These are phyloP conservation scores for Volutella citrinella DNA, from an alignment of 2,329 filamentous ascomycete genomes.

Conservation along the genomic window DNA sequence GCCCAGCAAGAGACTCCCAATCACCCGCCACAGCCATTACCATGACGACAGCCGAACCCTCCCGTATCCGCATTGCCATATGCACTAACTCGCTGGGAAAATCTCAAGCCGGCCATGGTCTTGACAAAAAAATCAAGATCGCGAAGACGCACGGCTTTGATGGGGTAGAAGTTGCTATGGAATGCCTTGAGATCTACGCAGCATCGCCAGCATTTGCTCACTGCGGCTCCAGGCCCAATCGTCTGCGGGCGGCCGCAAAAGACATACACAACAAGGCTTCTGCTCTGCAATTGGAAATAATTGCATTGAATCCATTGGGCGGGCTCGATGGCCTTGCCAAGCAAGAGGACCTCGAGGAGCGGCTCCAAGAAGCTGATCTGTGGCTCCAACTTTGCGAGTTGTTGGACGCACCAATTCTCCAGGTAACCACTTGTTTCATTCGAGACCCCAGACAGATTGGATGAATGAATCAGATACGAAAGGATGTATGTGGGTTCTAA, in stretches of 20 bases:
- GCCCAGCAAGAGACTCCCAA: too few species aligned
- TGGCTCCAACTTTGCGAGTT: background rate
- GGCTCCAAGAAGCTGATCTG: background rate
- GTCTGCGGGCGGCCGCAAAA: background rate
- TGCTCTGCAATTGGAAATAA: background rate
- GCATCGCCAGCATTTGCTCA: background rate
- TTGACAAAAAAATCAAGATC: background rate
- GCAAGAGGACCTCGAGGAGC: background rate
- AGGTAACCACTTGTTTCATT: too few species aligned
- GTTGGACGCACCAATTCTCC: background rate
- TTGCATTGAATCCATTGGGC: background rate
- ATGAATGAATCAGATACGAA: too few species aligned
- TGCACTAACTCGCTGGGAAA: background rate
- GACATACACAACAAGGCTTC: background rate
- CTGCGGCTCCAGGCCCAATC: background rate
- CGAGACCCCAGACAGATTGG: too few species aligned
- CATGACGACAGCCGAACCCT: too few species aligned
- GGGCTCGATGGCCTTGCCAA: background rate
- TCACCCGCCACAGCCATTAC: too few species aligned
- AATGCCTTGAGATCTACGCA: background rate
- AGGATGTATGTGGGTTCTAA: too few species aligned
- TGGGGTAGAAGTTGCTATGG: background rate
- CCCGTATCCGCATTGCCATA: background rate
- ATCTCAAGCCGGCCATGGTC: background rate
- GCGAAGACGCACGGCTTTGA: background rate